Percentiles rank a stretch among this genome's conserved stretches.
Conservation (phyloP, 108 stramenopile genomes). For the Conticribra guillardii region DNA sequence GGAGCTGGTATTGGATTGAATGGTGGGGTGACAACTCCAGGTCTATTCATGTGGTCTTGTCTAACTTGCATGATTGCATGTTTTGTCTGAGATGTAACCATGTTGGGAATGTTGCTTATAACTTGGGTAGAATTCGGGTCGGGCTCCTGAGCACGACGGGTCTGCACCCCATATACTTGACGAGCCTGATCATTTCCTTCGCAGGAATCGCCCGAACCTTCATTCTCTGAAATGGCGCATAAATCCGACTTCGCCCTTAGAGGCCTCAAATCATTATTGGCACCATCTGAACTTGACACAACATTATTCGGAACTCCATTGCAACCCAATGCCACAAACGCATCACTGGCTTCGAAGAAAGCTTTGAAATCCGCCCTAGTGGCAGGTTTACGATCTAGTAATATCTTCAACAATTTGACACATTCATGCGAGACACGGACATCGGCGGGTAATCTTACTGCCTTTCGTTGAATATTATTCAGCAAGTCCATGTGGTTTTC, state of each 20-base stretch:
- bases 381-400: conserved; percentile 81
- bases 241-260: conserved; percentile 53
- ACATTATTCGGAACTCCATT: conserved; percentile 45
- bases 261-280: conserved; percentile 18
- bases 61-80: conserved; percentile 25
- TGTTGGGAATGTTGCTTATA: conserved; percentile 8
- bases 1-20: conserved; percentile 37
- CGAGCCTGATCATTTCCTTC: conserved; percentile 17
- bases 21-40: conserved; percentile 49
- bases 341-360: conserved; percentile 79
- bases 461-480: conserved; percentile 85
- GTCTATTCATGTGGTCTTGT: conserved; percentile 24
- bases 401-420: conserved; percentile 73
- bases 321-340: conserved; percentile 86
- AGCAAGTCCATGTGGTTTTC: conserved; percentile 92
- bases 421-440: conserved; percentile 84
- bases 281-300: conserved; percentile 5
- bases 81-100: conserved; percentile 19
- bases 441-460: conserved; percentile 81
- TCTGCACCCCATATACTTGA: neutral
- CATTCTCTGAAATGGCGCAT: conserved; percentile 82
- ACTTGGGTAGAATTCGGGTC: too few relatives aligned
- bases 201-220: conserved; percentile 41
- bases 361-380: conserved; percentile 80
- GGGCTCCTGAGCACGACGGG: neutral